Conservation (phyloP, 1,284 basidiomycete species). For the Trametes sp. region DNA sequence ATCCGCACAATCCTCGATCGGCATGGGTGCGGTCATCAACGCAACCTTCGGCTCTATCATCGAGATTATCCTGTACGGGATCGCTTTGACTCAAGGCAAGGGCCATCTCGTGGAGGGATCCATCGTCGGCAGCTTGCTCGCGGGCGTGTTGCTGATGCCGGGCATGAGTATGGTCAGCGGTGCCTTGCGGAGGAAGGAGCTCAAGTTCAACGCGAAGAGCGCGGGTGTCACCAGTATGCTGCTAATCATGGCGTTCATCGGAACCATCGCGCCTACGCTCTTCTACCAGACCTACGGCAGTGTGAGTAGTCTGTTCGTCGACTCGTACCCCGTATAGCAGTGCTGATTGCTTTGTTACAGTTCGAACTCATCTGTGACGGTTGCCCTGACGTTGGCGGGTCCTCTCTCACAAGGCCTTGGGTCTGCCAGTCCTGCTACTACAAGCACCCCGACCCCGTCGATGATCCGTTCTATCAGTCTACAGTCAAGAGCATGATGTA, state of each 20-base stretch:
- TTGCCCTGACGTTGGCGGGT: conserved; percentile 64
- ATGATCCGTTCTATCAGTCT: conserved; percentile 96
- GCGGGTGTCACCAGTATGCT: conserved; percentile 99
- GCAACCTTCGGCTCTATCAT: conserved; percentile 99
- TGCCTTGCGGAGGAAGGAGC: conserved; percentile 92
- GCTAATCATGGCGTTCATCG: conserved; percentile 99
- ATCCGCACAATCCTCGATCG: conserved; percentile 96
- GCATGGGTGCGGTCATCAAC: conserved; percentile 99
- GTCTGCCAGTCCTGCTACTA: conserved; percentile 94
- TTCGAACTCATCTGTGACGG: conserved; percentile 95
- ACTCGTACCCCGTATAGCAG: conserved; percentile 1
- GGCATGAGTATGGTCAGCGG: conserved; percentile 97
- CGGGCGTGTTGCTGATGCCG: conserved; percentile 97
- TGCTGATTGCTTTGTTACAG: conserved; percentile 48
- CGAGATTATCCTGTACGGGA: conserved; percentile 94
- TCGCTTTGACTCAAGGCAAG: conserved; percentile 90
- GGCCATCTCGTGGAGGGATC: conserved; percentile 96
- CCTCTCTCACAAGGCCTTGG: conserved; percentile 67
- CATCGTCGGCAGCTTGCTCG: conserved; percentile 93
- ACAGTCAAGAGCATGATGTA: conserved; percentile 96
- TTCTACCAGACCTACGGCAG: conserved; percentile 99
- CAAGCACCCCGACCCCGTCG: conserved; percentile 90
- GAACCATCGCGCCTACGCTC: conserved; percentile 92
- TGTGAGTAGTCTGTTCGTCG: conserved; percentile 59
- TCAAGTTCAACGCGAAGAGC: conserved; percentile 97